Evolutionary conservation across 163 green algal species (phyloP), one percentile per base, ranked within the genome.

Genomic region (Trebouxiophyceae sp.): DNA sequence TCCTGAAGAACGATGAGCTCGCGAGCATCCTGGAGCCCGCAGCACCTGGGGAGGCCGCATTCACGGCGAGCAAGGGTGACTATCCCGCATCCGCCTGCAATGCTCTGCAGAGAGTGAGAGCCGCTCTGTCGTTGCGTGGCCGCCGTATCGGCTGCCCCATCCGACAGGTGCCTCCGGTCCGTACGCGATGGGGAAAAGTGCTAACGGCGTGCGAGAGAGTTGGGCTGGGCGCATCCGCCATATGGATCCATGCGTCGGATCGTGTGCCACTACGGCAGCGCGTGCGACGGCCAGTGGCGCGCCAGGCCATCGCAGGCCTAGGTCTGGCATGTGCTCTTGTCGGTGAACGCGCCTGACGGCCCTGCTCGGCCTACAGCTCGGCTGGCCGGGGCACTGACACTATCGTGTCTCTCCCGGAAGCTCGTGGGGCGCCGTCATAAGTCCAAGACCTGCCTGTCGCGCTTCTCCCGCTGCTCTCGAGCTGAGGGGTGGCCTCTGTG

Each of bases 1-100:
- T 86, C 27, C 70, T 89, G 3, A 77, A 77, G 56, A 65, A 85
- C 39, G 45, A 74, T 24, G 39, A 86, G 61, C 60, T 86, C 3
- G 58, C 22, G 4, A 75, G 60, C 22, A 79, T 89, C 47, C 56
- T 88, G 22, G 71, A 80, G 32, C 81, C 81, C 2, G 78, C 76
- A 24, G 63, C 78, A 54, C 69, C 72, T 8, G 24, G 45, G 5
- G 77, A 78, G 31, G 62, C 66, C 28, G 64, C 69, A 20, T 80
- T 76, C 28, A 74, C 71, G 3, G 67, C 63, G 12, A 82, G 75
- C 19, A 85, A 85, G 65, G 72, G 72, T 75, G 47, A 20, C 5
- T 57, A 26, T 26, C 19, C 5, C 47, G 5, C 19, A 30, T 57
- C 19, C 47, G 23, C 12, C 47, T 30, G 19, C 19, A 57, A 57